Evolutionary conservation across 73 alveolate species (phyloP), one percentile per base, ranked within the genome.

Genomic region (Paramecium sexaurelia): DNA sequence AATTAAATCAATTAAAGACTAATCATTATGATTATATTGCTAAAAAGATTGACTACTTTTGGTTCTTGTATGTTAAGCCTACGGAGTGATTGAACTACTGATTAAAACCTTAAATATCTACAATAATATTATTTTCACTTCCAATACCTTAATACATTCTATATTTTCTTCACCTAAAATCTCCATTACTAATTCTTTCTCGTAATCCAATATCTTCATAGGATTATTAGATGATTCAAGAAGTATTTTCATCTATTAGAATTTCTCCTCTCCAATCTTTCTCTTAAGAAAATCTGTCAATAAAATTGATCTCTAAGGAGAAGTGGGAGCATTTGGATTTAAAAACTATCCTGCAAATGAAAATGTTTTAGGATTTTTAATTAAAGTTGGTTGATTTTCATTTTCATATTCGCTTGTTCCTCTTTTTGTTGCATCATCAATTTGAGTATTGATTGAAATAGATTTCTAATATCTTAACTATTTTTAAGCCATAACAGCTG

Each of bases 1-100:
- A 32, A 73, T 73, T n/a, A 73, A 39, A 33, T 73, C 87, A 33
- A 73, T 27, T 0, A 73, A 36, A 1, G 87, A 22, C 11, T 61
- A 3, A 61, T 61, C 57, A 36, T 36, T 51, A 51, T 51, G 67
- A 51, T 51, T 19, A 9, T 33, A 27, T 73, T 73, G 7, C 15
- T 73, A 33, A 36, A 73, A 73, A 6, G 57, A 33, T 73, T 73
- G 26, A 9, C 22, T 39, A 19, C 66, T 36, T 73, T 73, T 73
- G 1, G 87, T 73, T 73, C 87, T 73, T 3, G 33, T 36, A 36
- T 73, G 87, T 27, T 22, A 36, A 0, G 87, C 87, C 13, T 73
- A 36, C 0, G 87, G 87, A 6, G 87, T 73, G n/a, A 73, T 39
- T 17, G 87, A 73, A 73, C 87, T 73, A 73, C 87, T 73, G 13